Base-by-base conservation (phyloP, 2,329 filamentous ascomycete genomes). In the Exophiala dermatitidis region DNA sequence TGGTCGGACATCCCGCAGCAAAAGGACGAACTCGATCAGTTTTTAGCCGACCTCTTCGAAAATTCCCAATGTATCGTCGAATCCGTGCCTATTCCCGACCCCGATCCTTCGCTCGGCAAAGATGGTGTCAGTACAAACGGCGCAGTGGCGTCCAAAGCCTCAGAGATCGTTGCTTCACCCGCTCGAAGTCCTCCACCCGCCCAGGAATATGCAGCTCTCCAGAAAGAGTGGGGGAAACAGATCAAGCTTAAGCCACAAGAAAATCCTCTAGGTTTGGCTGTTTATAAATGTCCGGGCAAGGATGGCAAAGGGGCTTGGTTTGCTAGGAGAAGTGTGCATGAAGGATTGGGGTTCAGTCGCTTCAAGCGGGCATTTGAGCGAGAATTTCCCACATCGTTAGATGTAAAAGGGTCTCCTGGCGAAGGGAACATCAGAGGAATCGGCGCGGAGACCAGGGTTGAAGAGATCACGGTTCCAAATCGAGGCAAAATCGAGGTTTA, bases 251-350 rank as follows among this genome's bases (percentile, higher is more conserved):
- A 78, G 40, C 70, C 79, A 2, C 83, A 78, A 61, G 84, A 90
- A 19, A 93, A 94, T 64, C 86, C 88, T 0, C 74, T 88, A 5
- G 82, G 78, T 0, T 83, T 96, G 57, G 78, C 76, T 51, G 82
- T 96, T 28, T 95, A 86, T 72, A 95, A 94, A 68, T 77, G 93
- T 55, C 73, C 77, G 0, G 81, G 85, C 2, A 85, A 87, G 63
- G 91, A 97, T 68, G 83, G 88, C 36, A 84, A 84, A 60, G 91
- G 90, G 1, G 78, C 86, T 5, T 97, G 91, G 91, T 97, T 96
- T 69, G 88, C 88, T 28, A 76, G 91, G 51, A 77, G 86, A 46
- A 95, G 89, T 66, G 76, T 95, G 19, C 90, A 96, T 64, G 82
- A 86, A 62, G 87, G 85, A 0, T 68, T 94, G 19, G 76, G 83